Evolutionary conservation across 2,329 filamentous ascomycete genomes (phyloP).

Genomic region (Metarhizium guizhouense): DNA sequence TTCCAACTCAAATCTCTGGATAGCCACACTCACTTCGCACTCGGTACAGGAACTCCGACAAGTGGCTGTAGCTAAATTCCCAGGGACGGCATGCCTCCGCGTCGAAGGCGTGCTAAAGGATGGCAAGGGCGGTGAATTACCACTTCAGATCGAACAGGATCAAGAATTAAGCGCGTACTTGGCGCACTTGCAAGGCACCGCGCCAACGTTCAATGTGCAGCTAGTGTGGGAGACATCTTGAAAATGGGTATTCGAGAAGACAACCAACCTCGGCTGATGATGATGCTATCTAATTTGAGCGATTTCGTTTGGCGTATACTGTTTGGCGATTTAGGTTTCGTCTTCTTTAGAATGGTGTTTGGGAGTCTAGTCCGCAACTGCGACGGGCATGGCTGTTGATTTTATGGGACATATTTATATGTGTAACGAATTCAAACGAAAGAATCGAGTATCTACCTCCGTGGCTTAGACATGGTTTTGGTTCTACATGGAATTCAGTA

Average conservation of each 20-base stretch:
- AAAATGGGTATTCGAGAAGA: neutral
- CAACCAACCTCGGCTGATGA: neutral
- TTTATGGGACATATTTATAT: neutral
- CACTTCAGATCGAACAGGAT: conserved; percentile 58
- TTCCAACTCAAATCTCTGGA: conserved; percentile 49
- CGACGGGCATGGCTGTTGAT: neutral
- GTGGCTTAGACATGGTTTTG: neutral
- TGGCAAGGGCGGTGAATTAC: conserved; percentile 49
- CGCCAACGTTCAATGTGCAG: conserved; percentile 35
- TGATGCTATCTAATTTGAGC: neutral
- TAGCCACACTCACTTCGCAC: conserved; percentile 49
- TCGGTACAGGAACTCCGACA: conserved; percentile 55
- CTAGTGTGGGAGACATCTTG: conserved; percentile 22
- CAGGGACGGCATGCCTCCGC: conserved; percentile 46
- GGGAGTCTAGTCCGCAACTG: neutral
- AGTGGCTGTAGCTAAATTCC: conserved; percentile 52
- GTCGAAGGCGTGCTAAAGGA: conserved; percentile 60
- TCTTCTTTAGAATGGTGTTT: neutral
- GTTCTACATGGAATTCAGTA: too few relatives aligned
- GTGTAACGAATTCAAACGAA: neutral
- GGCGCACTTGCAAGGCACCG: conserved; percentile 44
- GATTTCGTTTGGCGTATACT: neutral
- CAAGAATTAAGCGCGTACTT: conserved; percentile 66
- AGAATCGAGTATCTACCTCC: neutral
- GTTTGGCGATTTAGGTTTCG: neutral